phyloP scores from a whole-genome alignment of 305 asterid genomes.

The Striga hermonthica region DNA sequence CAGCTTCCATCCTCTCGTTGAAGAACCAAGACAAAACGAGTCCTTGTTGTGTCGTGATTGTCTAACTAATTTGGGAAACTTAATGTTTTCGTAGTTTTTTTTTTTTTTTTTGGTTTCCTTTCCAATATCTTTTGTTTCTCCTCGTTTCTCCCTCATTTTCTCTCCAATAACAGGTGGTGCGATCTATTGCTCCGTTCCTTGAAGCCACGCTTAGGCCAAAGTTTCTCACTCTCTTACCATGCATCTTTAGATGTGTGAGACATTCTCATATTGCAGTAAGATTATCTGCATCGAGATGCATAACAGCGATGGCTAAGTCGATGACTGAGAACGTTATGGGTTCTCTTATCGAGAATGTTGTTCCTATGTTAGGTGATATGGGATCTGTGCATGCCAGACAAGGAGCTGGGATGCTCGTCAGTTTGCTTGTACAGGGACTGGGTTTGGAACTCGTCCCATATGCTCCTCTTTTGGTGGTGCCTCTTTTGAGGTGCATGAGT shows the following conservation, averaged over 20 bases:
- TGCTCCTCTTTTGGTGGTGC: slow-evolving; percentile 94
- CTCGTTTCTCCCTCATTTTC: not conserved
- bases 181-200: slow-evolving; percentile 81
- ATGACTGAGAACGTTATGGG: slow-evolving; percentile 92
- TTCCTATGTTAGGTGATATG: slow-evolving; percentile 92
- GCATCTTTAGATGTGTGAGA: slow-evolving; percentile 88
- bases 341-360: slow-evolving; percentile 72
- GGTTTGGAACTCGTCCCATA: slow-evolving; percentile 96
- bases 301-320: slow-evolving; percentile 89
- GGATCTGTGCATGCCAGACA: slow-evolving; percentile 89
- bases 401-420: slow-evolving; percentile 99
- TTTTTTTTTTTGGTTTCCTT: not conserved
- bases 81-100: not conserved
- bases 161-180: slow-evolving; percentile 65
- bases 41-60: no score
- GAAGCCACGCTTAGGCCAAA: slow-evolving; percentile 65
- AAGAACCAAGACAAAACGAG: no score
- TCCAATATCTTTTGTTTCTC: not conserved
- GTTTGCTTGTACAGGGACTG: slow-evolving; percentile 92
- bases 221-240: slow-evolving; percentile 82
- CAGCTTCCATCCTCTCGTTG: no score
- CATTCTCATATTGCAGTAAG: slow-evolving; percentile 92
- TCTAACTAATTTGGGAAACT: slow-evolving; percentile 3
- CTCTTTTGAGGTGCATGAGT: slow-evolving; percentile 94
- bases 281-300: slow-evolving; percentile 87